Conservation (phyloP, 2,329 filamentous ascomycete species). For the Claviceps quebecensis region DNA sequence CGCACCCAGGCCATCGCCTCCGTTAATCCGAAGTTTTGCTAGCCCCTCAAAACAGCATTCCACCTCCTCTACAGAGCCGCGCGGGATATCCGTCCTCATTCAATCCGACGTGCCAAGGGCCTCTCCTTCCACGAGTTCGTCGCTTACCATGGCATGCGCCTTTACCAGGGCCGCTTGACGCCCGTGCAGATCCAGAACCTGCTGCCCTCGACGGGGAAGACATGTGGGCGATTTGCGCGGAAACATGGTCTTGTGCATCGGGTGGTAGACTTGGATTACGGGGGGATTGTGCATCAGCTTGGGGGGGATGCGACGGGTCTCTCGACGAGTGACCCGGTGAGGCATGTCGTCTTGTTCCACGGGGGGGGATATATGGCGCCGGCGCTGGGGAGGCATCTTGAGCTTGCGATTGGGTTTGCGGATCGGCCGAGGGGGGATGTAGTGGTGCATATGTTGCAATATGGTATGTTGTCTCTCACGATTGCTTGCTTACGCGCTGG, state of each 20-base stretch:
- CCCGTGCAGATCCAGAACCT: constrained; percentile 3
- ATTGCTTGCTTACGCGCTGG: no score
- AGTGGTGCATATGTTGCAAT: constrained; percentile 1
- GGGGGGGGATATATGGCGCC: constrained; percentile 5
- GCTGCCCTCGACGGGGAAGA: neutral
- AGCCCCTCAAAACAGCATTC: neutral
- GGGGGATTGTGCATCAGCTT: constrained; percentile 1
- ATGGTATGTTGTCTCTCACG: neutral
- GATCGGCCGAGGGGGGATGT: neutral
- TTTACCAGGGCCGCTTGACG: constrained; percentile 1
- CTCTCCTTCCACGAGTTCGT: neutral
- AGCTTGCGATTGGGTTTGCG: constrained; percentile 2
- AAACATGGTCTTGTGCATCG: neutral
- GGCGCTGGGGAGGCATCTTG: neutral
- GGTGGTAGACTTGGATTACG: neutral
- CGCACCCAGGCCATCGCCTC: neutral
- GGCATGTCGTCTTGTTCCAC: constrained; percentile 2
- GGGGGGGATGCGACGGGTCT: neutral
- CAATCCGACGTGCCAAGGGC: neutral
- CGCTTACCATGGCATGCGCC: constrained; percentile 2
- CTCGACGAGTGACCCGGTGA: neutral
- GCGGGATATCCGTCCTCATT: neutral
- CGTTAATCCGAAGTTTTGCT: neutral
- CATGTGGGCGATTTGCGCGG: constrained; percentile 1
- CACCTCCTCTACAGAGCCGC: neutral